A percentile compares a stretch with the other conserved stretches of the same genome.
Conservation (phyloP, 2,329 filamentous ascomycete species). For the Colletotrichum ledebouriae region DNA sequence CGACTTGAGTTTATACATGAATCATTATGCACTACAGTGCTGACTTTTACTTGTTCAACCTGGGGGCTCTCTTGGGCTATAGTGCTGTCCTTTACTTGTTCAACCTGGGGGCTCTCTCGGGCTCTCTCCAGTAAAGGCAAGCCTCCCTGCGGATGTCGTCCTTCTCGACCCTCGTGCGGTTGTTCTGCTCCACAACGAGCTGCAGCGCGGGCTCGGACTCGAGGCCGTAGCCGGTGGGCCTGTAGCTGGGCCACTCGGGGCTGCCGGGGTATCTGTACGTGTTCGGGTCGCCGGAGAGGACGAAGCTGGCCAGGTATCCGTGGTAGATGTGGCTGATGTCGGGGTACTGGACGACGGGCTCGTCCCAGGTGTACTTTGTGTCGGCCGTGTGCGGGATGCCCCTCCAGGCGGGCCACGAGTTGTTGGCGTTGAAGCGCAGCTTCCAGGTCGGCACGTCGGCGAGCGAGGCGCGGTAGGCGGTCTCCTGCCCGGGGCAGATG, state of each 20-base stretch:
- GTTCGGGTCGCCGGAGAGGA: conserved; percentile 80
- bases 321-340: conserved; percentile 55
- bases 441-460: conserved; percentile 77
- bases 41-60: conserved; percentile 52
- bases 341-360: conserved; percentile 51
- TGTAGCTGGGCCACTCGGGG: conserved; percentile 47
- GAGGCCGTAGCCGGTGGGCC: conserved; percentile 45
- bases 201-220: conserved; percentile 47
- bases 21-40: conserved; percentile 1
- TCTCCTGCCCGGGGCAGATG: conserved; percentile 60
- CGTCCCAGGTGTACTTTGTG: conserved; percentile 53
- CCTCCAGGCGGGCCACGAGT: conserved; percentile 77
- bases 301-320: conserved; percentile 78
- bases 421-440: conserved; percentile 80
- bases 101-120: conserved; percentile 50
- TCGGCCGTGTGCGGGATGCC: conserved; percentile 56
- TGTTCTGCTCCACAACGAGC: conserved; percentile 50
- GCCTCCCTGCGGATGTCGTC: conserved; percentile 51
- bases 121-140: conserved; percentile 54
- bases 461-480: conserved; percentile 70
- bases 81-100: conserved; percentile 49
- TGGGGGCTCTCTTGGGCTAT: conserved; percentile 50
- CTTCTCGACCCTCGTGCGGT: conserved; percentile 50
- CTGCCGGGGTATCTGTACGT: conserved; percentile 47
- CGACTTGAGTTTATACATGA: too few species aligned